These are phyloP conservation scores for Mycena rebaudengoi DNA, from an alignment of 768 basidiomycete species.

Conservation along the genomic window DNA sequence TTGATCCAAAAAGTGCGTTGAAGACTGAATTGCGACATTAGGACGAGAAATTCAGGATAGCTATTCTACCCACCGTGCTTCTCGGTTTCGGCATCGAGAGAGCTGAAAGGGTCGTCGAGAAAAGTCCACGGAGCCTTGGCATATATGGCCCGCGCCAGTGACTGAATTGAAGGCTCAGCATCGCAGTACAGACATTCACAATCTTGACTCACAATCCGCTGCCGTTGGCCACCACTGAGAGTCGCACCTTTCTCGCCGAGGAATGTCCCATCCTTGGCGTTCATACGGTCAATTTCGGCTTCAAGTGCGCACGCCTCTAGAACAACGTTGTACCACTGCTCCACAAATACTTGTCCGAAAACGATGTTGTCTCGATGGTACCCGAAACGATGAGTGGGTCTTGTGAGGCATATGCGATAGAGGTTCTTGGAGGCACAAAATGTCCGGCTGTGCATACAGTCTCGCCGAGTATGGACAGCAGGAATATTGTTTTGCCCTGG, in stretches of 20 bases:
- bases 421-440: background rate
- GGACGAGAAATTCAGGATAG: background rate
- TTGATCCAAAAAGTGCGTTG: conserved; percentile 57
- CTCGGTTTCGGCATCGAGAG: conserved; percentile 29
- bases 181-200: background rate
- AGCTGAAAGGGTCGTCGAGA: conserved; percentile 67
- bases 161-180: background rate
- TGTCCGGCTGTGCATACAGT: background rate
- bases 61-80: conserved; percentile 44
- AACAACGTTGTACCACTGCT: conserved; percentile 11
- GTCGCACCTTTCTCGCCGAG: conserved; percentile 70
- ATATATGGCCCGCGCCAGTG: conserved; percentile 68
- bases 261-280: conserved; percentile 61
- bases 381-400: conserved; percentile 8
- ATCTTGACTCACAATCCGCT: conserved; percentile 54
- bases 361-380: conserved; percentile 18
- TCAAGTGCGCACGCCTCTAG: conserved; percentile 9
- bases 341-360: background rate
- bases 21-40: conserved; percentile 47
- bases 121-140: conserved; percentile 65
- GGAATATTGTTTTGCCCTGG: background rate
- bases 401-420: conserved; percentile 8
- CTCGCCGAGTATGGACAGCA: background rate
- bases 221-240: conserved; percentile 68
- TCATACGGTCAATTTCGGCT: background rate